Conservation (phyloP, 2,329 filamentous ascomycete genomes). For the Scedosporium aurantiacum region DNA sequence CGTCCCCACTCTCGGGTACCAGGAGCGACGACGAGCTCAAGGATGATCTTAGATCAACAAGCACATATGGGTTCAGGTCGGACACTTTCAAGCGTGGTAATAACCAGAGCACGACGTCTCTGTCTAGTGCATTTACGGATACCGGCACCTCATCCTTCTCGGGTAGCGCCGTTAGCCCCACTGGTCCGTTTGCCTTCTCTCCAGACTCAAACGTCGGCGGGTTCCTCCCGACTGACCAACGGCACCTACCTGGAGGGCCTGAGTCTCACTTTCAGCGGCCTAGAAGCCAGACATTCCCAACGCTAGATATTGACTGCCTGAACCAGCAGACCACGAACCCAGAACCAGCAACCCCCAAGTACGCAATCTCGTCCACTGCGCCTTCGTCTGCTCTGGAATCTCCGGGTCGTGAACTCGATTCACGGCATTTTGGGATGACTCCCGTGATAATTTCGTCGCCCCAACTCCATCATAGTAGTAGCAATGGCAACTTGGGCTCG, state of each 20-base stretch:
- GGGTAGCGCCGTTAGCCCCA: constrained; percentile 60
- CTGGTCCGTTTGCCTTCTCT: constrained; percentile 63
- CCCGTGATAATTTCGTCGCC: constrained; percentile 22
- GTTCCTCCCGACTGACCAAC: constrained; percentile 38
- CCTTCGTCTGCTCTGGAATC: constrained; percentile 31
- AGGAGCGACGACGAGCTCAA: constrained; percentile 61
- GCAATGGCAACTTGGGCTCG: constrained; percentile 35
- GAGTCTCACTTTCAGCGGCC: constrained; percentile 56
- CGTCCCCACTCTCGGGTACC: constrained; percentile 58
- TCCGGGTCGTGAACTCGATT: constrained; percentile 41
- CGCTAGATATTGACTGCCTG: constrained; percentile 51
- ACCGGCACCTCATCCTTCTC: constrained; percentile 45
- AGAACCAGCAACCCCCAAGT: constrained; percentile 16
- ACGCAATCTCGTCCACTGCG: constrained; percentile 40
- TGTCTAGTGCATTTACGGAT: constrained; percentile 58
- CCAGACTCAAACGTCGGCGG: constrained; percentile 60
- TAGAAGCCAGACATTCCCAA: constrained; percentile 77
- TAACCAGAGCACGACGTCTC: constrained; percentile 55
- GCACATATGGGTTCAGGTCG: not conserved
- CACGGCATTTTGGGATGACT: constrained; percentile 17
- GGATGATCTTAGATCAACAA: constrained; percentile 23
- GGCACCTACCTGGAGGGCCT: constrained; percentile 12
- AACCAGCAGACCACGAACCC: constrained; percentile 22
- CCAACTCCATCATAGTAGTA: constrained; percentile 39
- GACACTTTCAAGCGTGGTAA: constrained; percentile 26